Evolutionary conservation across 331 rosid species (phyloP), one percentile per base, ranked within the genome.

Genomic region (Pyrus hybrid): DNA sequence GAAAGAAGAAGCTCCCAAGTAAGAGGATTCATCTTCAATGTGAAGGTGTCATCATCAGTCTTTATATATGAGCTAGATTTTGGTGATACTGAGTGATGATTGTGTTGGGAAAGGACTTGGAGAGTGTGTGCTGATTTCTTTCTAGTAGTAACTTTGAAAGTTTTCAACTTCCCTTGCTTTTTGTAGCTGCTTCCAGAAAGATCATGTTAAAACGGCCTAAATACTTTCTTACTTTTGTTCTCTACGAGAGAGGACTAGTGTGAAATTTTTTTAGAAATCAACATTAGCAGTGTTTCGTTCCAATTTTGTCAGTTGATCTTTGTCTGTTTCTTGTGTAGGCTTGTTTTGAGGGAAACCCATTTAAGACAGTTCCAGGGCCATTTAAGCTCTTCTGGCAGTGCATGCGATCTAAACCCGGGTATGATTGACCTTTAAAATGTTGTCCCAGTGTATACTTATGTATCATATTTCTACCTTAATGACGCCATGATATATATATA

Each of bases 361-460:
- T 91, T 81, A 93, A 85, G 86, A 93, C 97, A 12, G 89, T 93
- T 80, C 96, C 96, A 12, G 97, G 96, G 62, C 98, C 96, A 74
- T 93, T 93, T 85, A 93, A 90, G 88, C 98, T 93, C 79, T 93
- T 93, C 82, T 93, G 90, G 88, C 83, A 61, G 71, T 93, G 97
- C 88, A 88, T 93, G 97, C 96, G 91, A 20, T 91, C 96, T 53
- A 91, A 93, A 83, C 97, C 98, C 2, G 98, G 98, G 97, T 93
- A 82, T 79, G 89, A 13, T 69, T 58, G 13, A 67, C 72, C 49
- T 62, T 20, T 32, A 20, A n/a, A 35, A 25, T 72, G 45, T 41
- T 68, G 66, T 37, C 47, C 30, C 32, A 61, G 17, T 26, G 12
- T 62, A 30, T 67, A 74, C 7, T 62, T 77, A 45, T 20, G 20